Conservation (phyloP, 495 filamentous ascomycete species). For the Staphylotrichum tortipilum region DNA sequence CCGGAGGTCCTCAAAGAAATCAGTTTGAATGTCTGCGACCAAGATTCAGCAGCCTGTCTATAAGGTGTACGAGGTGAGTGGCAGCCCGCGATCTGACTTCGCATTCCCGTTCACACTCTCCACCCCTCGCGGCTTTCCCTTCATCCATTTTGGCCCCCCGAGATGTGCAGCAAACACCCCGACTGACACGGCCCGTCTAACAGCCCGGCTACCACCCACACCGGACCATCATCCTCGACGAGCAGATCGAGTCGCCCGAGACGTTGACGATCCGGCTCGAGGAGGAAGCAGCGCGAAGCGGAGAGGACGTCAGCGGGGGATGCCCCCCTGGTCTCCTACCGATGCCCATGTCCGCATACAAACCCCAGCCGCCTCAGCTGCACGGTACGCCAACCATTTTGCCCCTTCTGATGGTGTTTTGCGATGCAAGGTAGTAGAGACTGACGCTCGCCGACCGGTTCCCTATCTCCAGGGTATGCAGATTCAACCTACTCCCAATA, state of each 20-base stretch:
- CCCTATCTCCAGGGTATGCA: constrained; percentile 38
- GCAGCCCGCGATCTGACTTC: too few relatives aligned
- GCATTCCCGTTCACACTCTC: too few relatives aligned
- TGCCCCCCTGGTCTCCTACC: constrained; percentile 44
- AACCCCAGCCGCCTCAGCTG: constrained; percentile 38
- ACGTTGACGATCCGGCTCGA: constrained; percentile 41
- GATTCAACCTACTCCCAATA: constrained; percentile 40
- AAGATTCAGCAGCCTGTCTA: constrained; percentile 42
- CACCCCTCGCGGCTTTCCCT: too few relatives aligned
- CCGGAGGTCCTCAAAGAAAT: too few relatives aligned
- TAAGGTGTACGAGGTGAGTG: constrained; percentile 45
- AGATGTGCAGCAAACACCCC: too few relatives aligned
- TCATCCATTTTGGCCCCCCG: too few relatives aligned
- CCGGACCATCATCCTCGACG: constrained; percentile 42
- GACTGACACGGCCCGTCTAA: background rate
- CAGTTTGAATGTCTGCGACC: constrained; percentile 43
- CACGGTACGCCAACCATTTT: constrained; percentile 31
- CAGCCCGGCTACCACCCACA: constrained; percentile 41
- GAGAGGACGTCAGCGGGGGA: constrained; percentile 40
- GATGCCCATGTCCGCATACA: constrained; percentile 40
- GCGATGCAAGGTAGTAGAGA: background rate
- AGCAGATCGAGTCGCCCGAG: constrained; percentile 41
- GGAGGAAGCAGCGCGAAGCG: constrained; percentile 39
- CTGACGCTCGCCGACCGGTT: background rate
- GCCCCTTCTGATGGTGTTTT: background rate